phyloP scores from a whole-genome alignment of 2,329 filamentous ascomycete genomes.

The Diaporthe capsici region DNA sequence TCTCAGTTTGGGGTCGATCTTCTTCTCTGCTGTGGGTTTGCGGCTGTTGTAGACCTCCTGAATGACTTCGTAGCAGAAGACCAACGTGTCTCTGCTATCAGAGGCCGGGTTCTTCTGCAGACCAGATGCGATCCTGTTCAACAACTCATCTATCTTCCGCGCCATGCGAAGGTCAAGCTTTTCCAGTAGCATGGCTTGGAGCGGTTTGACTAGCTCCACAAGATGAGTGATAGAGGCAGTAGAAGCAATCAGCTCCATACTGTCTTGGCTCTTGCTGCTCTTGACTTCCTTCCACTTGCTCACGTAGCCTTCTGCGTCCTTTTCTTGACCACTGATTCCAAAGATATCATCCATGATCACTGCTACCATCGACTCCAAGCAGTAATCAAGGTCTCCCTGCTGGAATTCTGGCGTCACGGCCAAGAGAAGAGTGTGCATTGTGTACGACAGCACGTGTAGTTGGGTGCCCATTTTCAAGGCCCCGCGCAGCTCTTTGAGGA shows the following conservation, averaged over 20 bases:
- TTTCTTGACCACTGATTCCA: slow-evolving; percentile 91
- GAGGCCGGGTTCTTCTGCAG: slow-evolving; percentile 85
- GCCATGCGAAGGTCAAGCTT: slow-evolving; percentile 87
- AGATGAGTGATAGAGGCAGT: slow-evolving; percentile 83
- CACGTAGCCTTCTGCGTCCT: slow-evolving; percentile 95
- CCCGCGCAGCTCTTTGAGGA: slow-evolving; percentile 90
- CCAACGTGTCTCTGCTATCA: slow-evolving; percentile 83
- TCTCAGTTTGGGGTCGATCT: slow-evolving; percentile 73
- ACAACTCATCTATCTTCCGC: slow-evolving; percentile 90
- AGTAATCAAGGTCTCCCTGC: slow-evolving; percentile 91
- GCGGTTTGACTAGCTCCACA: slow-evolving; percentile 81
- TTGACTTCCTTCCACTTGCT: slow-evolving; percentile 98
- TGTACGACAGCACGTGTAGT: slow-evolving; percentile 94
- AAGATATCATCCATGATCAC: slow-evolving; percentile 99
- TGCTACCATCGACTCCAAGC: slow-evolving; percentile 80
- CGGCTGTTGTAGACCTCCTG: slow-evolving; percentile 84
- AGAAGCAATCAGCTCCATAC: slow-evolving; percentile 92
- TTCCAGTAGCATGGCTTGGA: slow-evolving; percentile 84
- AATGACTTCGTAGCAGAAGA: slow-evolving; percentile 96
- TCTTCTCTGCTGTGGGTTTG: slow-evolving; percentile 64
- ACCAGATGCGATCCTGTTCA: slow-evolving; percentile 86
- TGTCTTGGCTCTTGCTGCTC: slow-evolving; percentile 97
- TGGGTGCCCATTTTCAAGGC: slow-evolving; percentile 91
- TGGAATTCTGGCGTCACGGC: slow-evolving; percentile 79
- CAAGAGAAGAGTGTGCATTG: slow-evolving; percentile 91